Base-by-base conservation (phyloP, 208 protist species). In the Endotrypanum monterogeii region DNA sequence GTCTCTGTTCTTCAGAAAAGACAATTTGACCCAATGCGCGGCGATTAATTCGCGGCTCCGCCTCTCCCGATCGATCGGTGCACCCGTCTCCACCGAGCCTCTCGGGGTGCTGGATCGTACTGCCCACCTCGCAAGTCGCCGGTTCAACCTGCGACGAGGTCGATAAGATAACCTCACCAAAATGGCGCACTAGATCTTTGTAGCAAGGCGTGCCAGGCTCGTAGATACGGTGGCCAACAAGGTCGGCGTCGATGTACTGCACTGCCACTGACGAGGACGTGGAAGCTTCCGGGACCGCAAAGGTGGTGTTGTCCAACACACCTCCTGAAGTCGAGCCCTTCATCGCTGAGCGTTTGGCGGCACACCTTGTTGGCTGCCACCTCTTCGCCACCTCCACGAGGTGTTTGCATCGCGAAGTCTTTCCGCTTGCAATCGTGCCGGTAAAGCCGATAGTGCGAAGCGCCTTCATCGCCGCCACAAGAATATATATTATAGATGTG, bases 351-450 rank as follows among this genome's bases (percentile, higher is more conserved):
- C 37, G 20, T 41, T 41, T 28, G 8, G 14, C 32, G 41, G 37
- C 18, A 20, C 16, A 14, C 8, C 23, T 25, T 3, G 32, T 4
- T 25, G 39, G 69, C 44, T 76, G 74, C 23, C 77, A 65, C 35
- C 41, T 28, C 54, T 71, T 39, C 0, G 89, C 85, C 7, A 78
- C 55, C 63, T 79, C 67, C 3, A 91, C 62, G 1, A 94, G 75
- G 60, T 83, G 90, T 28, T 82, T 71, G 74, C 90, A 94, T 1
- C 91, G 87, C 18, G 79, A 76, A 23, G 87, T 85, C 80, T 95
- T 95, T 9, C 91, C 91, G 66, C 87, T 92, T 16, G 88, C 91
- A n/a, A 95, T 95, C 50, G 85, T 90, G 55, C 91, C 91, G 0
- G 91, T 91, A 70, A 95, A 87, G 37, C 91, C 91, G 23, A 95